These are phyloP conservation scores for Salix arbutifolia DNA, from an alignment of 345 rosid genomes.

Conservation along the genomic window DNA sequence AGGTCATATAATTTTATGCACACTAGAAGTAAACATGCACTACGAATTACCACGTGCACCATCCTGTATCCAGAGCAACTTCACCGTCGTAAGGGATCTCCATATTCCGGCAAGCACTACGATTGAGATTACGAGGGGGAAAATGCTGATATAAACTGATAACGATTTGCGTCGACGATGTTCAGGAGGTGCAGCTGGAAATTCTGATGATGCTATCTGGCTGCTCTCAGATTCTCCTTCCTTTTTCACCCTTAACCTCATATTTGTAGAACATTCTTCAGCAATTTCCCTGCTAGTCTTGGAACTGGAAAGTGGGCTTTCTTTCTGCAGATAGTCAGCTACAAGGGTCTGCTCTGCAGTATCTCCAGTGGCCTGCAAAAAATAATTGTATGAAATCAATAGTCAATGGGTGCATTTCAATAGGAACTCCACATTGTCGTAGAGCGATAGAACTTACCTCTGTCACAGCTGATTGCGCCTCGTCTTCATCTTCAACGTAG, in stretches of 20 bases:
- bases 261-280: slow-evolving; percentile 15
- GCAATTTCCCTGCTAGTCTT: slow-evolving; percentile 14
- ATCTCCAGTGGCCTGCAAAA: slow-evolving; percentile 31
- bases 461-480: slow-evolving; percentile 34
- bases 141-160: slow-evolving; percentile 15
- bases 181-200: background rate
- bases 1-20: background rate
- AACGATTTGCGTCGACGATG: background rate
- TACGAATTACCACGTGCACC: background rate
- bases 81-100: slow-evolving; percentile 4
- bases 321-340: slow-evolving; percentile 13
- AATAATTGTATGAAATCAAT: background rate
- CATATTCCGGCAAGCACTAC: slow-evolving; percentile 18
- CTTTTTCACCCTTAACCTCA: slow-evolving; percentile 33
- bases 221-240: slow-evolving; percentile 7
- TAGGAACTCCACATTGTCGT: background rate
- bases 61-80: background rate
- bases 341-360: slow-evolving; percentile 5
- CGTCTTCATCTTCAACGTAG: slow-evolving; percentile 34
- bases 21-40: no score
- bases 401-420: background rate
- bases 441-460: slow-evolving; percentile 34
- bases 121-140: slow-evolving; percentile 11
- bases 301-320: slow-evolving; percentile 2
- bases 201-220: slow-evolving; percentile 9